Base-by-base conservation (phyloP, 2,329 filamentous ascomycete genomes). In the Epichloe elymi region DNA sequence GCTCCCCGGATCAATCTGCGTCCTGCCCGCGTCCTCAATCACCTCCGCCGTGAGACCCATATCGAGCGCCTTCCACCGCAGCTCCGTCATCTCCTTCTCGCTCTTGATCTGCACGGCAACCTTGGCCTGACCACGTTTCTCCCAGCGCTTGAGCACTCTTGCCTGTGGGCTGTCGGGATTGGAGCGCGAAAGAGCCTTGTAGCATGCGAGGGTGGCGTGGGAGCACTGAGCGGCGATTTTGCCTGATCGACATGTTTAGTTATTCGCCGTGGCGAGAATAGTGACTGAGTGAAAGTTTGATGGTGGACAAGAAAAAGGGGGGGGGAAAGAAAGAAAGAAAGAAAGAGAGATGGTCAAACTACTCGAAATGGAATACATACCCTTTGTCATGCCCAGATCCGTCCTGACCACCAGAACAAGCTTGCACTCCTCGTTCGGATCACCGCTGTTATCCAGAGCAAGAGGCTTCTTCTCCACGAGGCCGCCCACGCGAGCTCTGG, bases 191-290 rank as follows among this genome's bases (percentile, higher is more conserved):
- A 94, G 81, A 53, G 82, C 73, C 72, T 96, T 97, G 81, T 95
- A 98, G 78, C 91, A 97, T 51, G 91, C 90, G 51, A 98, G 82
- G 3, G 91, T 95, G n/a, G 93, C 93, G 69, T 97, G 93, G 47
- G 85, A 86, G 70, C 86, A 91, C 70, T 97, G 93, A 7, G 93
- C 93, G 52, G 88, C 93, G 61, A 97, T 96, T 76, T 98, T 98
- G 61, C 91, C 91, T 95, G 56, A 44, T 38, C 12, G 23, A 4
- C 1, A 7, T 12, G 2, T 6, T 50, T 15, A 39, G 44, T 15
- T 37, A 19, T 37, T 19, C 23, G 4, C 23, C 15, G 26, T 2
- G 26, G 26, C 26, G 26, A 30, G 10, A 30, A 11, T 1, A 30
- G 10, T 30, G 26, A 30, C 26, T 10, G 26, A 11, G 8, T 30